phyloP scores from a whole-genome alignment of 306 rosid species.

The Carpinus fangiana region DNA sequence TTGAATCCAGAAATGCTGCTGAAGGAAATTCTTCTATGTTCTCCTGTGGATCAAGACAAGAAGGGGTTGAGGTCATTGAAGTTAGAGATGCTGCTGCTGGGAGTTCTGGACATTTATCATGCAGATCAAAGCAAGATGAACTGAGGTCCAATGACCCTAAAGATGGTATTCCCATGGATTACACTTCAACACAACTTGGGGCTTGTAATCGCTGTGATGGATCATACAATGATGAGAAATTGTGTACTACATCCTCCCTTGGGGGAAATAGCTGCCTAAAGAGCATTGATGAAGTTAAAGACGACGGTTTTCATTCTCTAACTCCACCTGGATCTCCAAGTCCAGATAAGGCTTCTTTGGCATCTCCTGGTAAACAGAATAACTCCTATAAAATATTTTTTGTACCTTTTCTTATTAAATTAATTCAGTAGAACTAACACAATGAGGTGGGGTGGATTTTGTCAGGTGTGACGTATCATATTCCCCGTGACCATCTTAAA shows the following conservation, averaged over 20 bases:
- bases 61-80: constrained; percentile 22
- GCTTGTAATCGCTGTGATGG: constrained; percentile 5
- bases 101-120: constrained; percentile 2
- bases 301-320: constrained; percentile 40
- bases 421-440: constrained; percentile 20
- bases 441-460: constrained; percentile 18
- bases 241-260: constrained; percentile 5
- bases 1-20: constrained; percentile 22
- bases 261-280: constrained; percentile 10
- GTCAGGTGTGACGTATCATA: constrained; percentile 37
- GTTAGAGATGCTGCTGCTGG: constrained; percentile 24
- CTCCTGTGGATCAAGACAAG: constrained; percentile 14
- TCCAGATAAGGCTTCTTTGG: constrained; percentile 18
- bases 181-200: constrained; percentile 17
- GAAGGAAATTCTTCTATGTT: constrained; percentile 16
- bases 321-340: constrained; percentile 65
- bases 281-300: constrained; percentile 22
- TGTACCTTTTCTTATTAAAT: constrained; percentile 3
- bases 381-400: not conserved
- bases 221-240: constrained; percentile 13
- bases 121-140: constrained; percentile 18
- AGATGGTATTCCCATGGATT: not conserved
- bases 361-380: constrained; percentile 54
- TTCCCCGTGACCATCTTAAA: constrained; percentile 46
- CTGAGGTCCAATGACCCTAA: constrained; percentile 16